A percentile compares a stretch with the other conserved stretches of the same genome.
phyloP scores from a whole-genome alignment of 1,139 yeast genomes.

The Kodamaea fungicola region DNA sequence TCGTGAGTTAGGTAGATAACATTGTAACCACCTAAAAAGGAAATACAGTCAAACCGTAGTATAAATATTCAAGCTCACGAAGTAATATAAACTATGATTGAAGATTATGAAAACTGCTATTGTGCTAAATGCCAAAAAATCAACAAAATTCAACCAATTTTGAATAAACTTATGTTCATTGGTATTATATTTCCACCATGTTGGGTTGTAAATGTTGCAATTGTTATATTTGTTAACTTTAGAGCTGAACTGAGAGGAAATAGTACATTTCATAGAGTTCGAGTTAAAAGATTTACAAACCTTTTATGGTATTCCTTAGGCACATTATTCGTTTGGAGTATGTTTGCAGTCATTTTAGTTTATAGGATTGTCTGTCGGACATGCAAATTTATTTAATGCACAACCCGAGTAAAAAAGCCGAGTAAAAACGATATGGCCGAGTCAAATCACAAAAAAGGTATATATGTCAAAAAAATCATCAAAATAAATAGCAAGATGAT shows the following conservation, averaged over 20 bases:
- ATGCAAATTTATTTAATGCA: neutral
- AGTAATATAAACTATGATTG: no score
- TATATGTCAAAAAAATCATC: neutral
- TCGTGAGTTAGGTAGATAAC: neutral
- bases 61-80: no score
- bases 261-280: neutral
- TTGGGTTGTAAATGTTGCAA: slow-evolving; percentile 17
- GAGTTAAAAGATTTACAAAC: neutral
- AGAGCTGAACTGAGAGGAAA: neutral
- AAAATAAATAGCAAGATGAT: slow-evolving; percentile 4
- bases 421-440: neutral
- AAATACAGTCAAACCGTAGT: neutral
- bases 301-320: slow-evolving; percentile 12
- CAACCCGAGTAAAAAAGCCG: neutral
- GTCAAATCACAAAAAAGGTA: slow-evolving; percentile 1
- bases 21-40: neutral
- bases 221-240: slow-evolving; percentile 9
- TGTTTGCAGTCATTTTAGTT: slow-evolving; percentile 6
- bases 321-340: slow-evolving; percentile 7
- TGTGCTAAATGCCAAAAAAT: no score
- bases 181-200: slow-evolving; percentile 22
- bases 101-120: no score
- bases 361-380: neutral
- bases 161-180: slow-evolving; percentile 9
- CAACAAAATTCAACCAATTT: neutral